phyloP scores from a whole-genome alignment of 2,329 filamentous ascomycete species.

The Ophiostoma quercus region DNA sequence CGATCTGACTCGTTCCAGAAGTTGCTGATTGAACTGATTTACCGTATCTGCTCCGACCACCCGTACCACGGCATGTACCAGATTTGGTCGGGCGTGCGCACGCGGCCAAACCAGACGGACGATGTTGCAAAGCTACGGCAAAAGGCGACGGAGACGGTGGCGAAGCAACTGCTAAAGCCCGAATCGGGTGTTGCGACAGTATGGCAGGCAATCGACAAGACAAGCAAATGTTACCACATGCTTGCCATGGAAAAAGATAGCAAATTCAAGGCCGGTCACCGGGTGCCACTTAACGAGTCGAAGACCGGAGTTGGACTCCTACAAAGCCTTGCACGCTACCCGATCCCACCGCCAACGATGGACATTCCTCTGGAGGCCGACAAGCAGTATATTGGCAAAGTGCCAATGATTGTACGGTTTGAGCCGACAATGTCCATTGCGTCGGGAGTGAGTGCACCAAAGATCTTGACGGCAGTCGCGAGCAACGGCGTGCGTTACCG shows the following conservation, averaged over 20 bases:
- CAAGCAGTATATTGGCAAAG: constrained; percentile 62
- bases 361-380: constrained; percentile 68
- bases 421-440: constrained; percentile 77
- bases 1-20: constrained; percentile 64
- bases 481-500: constrained; percentile 76
- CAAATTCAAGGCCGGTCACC: constrained; percentile 62
- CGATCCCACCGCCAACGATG: constrained; percentile 84
- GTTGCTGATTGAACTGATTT: constrained; percentile 66
- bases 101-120: constrained; percentile 65
- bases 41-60: constrained; percentile 83
- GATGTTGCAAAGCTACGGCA: constrained; percentile 68
- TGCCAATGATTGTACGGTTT: constrained; percentile 70
- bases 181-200: constrained; percentile 45
- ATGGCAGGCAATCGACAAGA: constrained; percentile 68
- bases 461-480: constrained; percentile 78
- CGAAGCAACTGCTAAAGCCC: constrained; percentile 53
- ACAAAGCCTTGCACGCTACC: constrained; percentile 56
- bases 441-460: constrained; percentile 84
- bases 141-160: constrained; percentile 65
- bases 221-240: constrained; percentile 60
- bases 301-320: constrained; percentile 58
- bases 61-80: constrained; percentile 98
- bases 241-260: constrained; percentile 62
- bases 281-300: constrained; percentile 54
- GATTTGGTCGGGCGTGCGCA: constrained; percentile 76